Evolutionary conservation across 805 yeast species (phyloP).

Genomic region (Metschnikowia santaceciliae): DNA sequence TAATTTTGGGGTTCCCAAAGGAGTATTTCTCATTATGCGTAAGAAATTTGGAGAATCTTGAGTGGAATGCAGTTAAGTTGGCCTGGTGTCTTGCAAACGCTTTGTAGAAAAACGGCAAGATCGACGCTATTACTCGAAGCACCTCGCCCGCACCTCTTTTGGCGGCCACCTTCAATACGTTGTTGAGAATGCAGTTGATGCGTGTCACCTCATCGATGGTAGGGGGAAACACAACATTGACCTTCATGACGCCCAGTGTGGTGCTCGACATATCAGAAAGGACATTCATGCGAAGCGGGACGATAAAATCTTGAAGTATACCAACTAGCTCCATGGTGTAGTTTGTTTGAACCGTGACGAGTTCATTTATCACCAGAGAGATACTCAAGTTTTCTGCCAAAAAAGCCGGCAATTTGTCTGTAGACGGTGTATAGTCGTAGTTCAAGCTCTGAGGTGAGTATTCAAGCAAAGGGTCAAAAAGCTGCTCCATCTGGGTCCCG

Average conservation of each 20-base stretch:
- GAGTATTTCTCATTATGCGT: slow-evolving; percentile 26
- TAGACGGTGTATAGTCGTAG: slow-evolving; percentile 62
- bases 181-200: slow-evolving; percentile 79
- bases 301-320: slow-evolving; percentile 71
- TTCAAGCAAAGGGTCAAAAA: slow-evolving; percentile 86
- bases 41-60: slow-evolving; percentile 44
- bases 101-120: slow-evolving; percentile 86
- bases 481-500: slow-evolving; percentile 82
- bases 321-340: slow-evolving; percentile 69
- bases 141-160: slow-evolving; percentile 73
- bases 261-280: slow-evolving; percentile 41
- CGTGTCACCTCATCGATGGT: slow-evolving; percentile 92
- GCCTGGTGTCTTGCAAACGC: slow-evolving; percentile 95
- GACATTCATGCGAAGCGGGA: slow-evolving; percentile 72
- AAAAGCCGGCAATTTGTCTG: slow-evolving; percentile 1
- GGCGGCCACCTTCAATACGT: slow-evolving; percentile 62
- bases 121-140: slow-evolving; percentile 72
- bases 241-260: slow-evolving; percentile 54
- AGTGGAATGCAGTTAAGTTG: slow-evolving; percentile 66
- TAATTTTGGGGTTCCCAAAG: slow-evolving; percentile 27
- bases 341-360: slow-evolving; percentile 67
- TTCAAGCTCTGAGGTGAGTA: slow-evolving; percentile 90
- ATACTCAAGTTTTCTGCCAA: slow-evolving; percentile 7
- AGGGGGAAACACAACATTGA: slow-evolving; percentile 85
- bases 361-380: slow-evolving; percentile 48